Base-by-base conservation (phyloP, 73 alveolate genomes). In the Paramecium caudatum region DNA sequence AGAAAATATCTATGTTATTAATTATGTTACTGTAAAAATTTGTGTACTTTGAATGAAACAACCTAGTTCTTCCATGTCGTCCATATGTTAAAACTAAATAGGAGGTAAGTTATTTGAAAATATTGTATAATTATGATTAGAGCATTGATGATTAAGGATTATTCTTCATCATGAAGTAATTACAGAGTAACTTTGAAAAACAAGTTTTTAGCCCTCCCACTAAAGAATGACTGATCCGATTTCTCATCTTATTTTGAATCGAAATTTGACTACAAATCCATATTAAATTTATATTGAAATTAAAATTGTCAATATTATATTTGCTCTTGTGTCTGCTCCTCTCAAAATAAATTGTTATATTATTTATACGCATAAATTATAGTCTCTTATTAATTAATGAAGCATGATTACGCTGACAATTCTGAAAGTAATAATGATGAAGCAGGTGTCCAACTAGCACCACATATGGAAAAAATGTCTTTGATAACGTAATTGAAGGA, bases 221-320 rank as follows among this genome's bases (percentile, higher is more conserved):
- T 55, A 21, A 55, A 9, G 46, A 2, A 55, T 19, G 80, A 55
- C 10, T 27, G 13, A 27, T 43, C 80, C 2, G 23, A 27, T 25
- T 23, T 23, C 2, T 55, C 80, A 5, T 37, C 23, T 55, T 27
- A 13, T 55, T 43, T 55, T 55, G 23, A 27, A 55, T 43, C 30
- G 30, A 55, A 55, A 55, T 55, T 55, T 7, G 80, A 55, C 30
- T 55, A 43, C 16, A 55, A 55, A 55, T 55, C 80, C 80, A 55
- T 55, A 27, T 55, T 55, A 55, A 55, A 27, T 27, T 55, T 55
- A n/a, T n/a, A n/a, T n/a, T n/a, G n/a, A n/a, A n/a, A n/a, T n/a
- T n/a, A n/a, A n/a, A n/a, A n/a, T n/a, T n/a, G n/a, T n/a, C n/a
- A n/a, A n/a, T n/a, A n/a, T n/a, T n/a, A n/a, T n/a, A n/a, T n/a